Conservation (phyloP, 164 flowering plant species). For the Vitis vinifera region ASM3070453v1 NC_081808.1:536001-536500, state of each 20-base stretch:
- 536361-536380: constrained; percentile 44
- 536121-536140: constrained; percentile 45
- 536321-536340: constrained; percentile 46
- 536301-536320: constrained; percentile 43
- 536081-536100: constrained; percentile 51
- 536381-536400: constrained; percentile 50
- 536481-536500: constrained; percentile 16
- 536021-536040: constrained; percentile 47
- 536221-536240: constrained; percentile 44
- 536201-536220: constrained; percentile 33
- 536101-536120: constrained; percentile 51
- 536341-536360: constrained; percentile 37
- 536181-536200: constrained; percentile 30
- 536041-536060: constrained; percentile 49
- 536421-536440: constrained; percentile 52
- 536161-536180: constrained; percentile 32
- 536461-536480: constrained; percentile 45
- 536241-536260: constrained; percentile 35
- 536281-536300: constrained; percentile 34
- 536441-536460: constrained; percentile 59
- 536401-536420: constrained; percentile 49
- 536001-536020: constrained; percentile 65
- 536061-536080: constrained; percentile 58
- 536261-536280: constrained; percentile 35
- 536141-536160: constrained; percentile 45